phyloP scores from a whole-genome alignment of 139 green algal species.

The Pleodorina starrii region DNA sequence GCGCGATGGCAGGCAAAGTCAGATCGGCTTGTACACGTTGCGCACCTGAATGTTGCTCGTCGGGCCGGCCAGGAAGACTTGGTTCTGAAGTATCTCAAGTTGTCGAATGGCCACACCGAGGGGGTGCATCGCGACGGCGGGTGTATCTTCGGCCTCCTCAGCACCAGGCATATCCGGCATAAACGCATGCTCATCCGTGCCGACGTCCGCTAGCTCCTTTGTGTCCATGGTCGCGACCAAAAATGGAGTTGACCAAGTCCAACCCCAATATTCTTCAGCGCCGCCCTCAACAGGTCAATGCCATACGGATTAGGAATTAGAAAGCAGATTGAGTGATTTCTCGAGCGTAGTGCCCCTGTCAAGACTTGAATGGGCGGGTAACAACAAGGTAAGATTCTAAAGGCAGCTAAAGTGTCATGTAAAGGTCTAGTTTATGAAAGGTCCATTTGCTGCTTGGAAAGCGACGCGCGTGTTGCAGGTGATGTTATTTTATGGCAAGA shows the following conservation, averaged over 20 bases:
- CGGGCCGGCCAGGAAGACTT: constrained; percentile 10
- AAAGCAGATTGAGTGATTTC: background rate
- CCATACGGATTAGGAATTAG: too few species aligned
- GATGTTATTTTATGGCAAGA: too few species aligned
- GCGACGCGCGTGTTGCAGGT: too few species aligned
- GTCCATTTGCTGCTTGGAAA: too few species aligned
- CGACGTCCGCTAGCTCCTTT: background rate
- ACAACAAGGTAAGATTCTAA: too few species aligned
- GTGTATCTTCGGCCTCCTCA: background rate
- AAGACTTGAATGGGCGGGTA: constrained; percentile 16
- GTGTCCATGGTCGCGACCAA: background rate
- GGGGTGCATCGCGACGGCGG: background rate
- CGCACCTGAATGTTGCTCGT: background rate
- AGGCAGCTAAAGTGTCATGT: too few species aligned
- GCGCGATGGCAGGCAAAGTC: too few species aligned
- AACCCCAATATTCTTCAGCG: background rate
- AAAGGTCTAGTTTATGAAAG: too few species aligned
- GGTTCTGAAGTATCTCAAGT: constrained; percentile 29
- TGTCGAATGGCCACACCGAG: background rate
- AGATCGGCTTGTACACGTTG: too few species aligned
- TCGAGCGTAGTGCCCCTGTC: too few species aligned
- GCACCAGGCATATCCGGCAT: background rate
- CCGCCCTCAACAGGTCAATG: background rate
- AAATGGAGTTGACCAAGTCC: constrained; percentile 8
- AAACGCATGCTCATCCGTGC: background rate